Percentiles rank a stretch among this genome's conserved stretches.
These are phyloP conservation scores for Dactylorhiza incarnata DNA, from an alignment of 106 monocot genomes.

Conservation along the genomic window DNA sequence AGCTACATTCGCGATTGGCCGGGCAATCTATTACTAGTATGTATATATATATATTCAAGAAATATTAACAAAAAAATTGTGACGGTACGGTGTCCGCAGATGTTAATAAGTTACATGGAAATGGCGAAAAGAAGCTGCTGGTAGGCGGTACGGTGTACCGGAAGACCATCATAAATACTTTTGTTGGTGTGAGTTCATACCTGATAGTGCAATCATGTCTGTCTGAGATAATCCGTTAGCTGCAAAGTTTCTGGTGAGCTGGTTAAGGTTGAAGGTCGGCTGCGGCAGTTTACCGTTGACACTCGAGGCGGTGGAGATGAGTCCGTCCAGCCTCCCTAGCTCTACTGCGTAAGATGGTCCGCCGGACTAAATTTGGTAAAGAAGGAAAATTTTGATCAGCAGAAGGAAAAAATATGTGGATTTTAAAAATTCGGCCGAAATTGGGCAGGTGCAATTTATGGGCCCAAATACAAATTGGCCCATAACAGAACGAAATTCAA, in stretches of 20 bases:
- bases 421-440: neutral
- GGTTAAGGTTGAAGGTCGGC: conserved; percentile 47
- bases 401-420: too few species aligned
- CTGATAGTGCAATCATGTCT: conserved; percentile 82
- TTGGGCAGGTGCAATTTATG: too few species aligned
- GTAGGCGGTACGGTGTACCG: neutral
- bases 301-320: conserved; percentile 58
- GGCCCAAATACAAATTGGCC: too few species aligned
- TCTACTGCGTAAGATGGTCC: conserved; percentile 75
- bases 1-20: too few species aligned
- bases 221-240: conserved; percentile 39
- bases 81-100: too few species aligned
- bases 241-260: conserved; percentile 51
- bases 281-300: conserved; percentile 62
- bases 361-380: conserved; percentile 27
- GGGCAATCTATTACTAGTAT: too few species aligned
- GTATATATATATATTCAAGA: too few species aligned
- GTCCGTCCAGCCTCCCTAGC: conserved; percentile 64
- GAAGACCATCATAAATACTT: neutral
- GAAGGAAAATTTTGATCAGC: neutral
- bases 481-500: too few species aligned
- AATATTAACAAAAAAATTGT: too few species aligned
- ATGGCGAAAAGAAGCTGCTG: too few species aligned
- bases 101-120: too few species aligned
- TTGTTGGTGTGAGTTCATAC: conserved; percentile 10